These are phyloP conservation scores for Cladosporium sp. DNA, from an alignment of 2,329 filamentous ascomycete genomes.

Conservation along the genomic window DNA sequence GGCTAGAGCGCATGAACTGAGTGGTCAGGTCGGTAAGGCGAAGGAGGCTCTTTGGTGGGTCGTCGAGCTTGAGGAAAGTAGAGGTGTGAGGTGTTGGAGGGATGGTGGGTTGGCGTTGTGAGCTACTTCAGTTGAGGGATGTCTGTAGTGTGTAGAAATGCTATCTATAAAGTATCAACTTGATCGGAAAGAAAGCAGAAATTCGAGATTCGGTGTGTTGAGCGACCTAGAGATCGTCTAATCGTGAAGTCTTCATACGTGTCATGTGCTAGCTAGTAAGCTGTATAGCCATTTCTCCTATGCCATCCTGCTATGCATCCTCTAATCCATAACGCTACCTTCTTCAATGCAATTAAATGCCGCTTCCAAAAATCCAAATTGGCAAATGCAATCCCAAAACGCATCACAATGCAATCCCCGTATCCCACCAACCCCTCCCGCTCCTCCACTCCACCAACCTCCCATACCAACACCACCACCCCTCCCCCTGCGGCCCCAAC, in stretches of 20 bases:
- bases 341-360: neutral
- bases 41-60: conserved; percentile 97
- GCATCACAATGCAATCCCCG: conserved; percentile 43
- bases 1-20: conserved; percentile 81
- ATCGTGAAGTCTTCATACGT: too few relatives aligned
- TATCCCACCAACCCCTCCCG: conserved; percentile 62
- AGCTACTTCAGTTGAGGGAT: neutral
- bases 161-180: too few relatives aligned
- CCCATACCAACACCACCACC: conserved; percentile 64
- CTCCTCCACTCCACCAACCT: conserved; percentile 55
- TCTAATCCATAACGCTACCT: neutral
- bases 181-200: too few relatives aligned
- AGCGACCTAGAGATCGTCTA: too few relatives aligned
- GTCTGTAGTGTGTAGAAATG: too few relatives aligned
- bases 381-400: neutral
- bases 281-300: neutral
- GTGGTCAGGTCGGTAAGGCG: conserved; percentile 78
- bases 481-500: conserved; percentile 56
- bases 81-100: conserved; percentile 74
- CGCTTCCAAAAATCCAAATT: neutral
- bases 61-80: conserved; percentile 85
- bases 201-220: too few relatives aligned
- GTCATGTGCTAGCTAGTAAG: neutral
- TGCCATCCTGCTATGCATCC: neutral
- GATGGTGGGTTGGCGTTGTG: conserved; percentile 37